Evolutionary conservation across 1,139 yeast species (phyloP).

Genomic region (Blastobotrys indianensis): DNA sequence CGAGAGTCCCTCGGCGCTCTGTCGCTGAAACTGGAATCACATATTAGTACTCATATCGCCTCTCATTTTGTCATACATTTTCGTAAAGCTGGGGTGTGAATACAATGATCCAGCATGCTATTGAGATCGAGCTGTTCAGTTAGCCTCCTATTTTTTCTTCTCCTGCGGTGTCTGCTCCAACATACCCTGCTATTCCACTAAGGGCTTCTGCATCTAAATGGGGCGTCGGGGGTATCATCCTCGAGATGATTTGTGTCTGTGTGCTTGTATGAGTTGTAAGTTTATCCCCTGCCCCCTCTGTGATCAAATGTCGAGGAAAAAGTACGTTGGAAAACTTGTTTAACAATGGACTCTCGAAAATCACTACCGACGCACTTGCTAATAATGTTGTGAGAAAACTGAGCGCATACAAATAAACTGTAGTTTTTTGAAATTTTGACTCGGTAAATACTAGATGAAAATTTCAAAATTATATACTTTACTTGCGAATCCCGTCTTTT

Average conservation of each 20-base stretch:
- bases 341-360: not conserved
- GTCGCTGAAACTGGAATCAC: slow-evolving; percentile 49
- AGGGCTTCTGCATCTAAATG: slow-evolving; percentile 64
- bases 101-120: slow-evolving; percentile 96
- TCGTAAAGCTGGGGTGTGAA: slow-evolving; percentile 97
- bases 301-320: not conserved
- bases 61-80: slow-evolving; percentile 38
- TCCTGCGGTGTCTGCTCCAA: too few species aligned
- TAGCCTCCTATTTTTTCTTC: not conserved
- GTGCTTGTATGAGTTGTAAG: not conserved
- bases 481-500: too few species aligned
- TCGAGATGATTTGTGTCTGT: not conserved
- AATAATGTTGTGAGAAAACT: too few species aligned
- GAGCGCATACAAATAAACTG: too few species aligned
- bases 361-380: not conserved
- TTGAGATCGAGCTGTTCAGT: slow-evolving; percentile 57
- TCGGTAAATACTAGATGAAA: too few species aligned
- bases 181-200: slow-evolving; percentile 73
- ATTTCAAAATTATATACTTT: too few species aligned
- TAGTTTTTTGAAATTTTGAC: too few species aligned
- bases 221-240: slow-evolving; percentile 18
- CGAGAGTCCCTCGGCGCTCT: slow-evolving; percentile 83
- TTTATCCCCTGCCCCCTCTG: not conserved
- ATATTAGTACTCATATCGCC: not conserved
- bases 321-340: not conserved